Conservation (phyloP, 768 basidiomycete genomes). For the Thelephora ganbajun region DNA sequence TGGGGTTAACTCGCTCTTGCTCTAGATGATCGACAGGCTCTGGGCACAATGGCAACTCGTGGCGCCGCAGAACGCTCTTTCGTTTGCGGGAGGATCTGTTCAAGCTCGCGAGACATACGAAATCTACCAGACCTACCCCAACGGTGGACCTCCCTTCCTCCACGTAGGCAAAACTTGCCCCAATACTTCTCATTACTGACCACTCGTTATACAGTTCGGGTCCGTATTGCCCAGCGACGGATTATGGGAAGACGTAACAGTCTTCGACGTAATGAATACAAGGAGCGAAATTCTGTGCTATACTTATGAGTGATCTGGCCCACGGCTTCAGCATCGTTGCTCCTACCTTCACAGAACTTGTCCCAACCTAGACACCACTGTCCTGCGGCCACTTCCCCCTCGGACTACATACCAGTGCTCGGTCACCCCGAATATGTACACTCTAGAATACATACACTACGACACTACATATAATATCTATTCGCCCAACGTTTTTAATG, state of each 20-base stretch:
- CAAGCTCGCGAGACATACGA: background rate
- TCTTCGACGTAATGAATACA: constrained; percentile 19
- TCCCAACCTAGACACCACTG: no score
- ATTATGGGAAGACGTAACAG: constrained; percentile 11
- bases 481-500: no score
- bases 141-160: constrained; percentile 14
- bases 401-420: no score
- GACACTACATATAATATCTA: no score
- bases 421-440: no score
- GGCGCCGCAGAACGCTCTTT: constrained; percentile 11
- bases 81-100: constrained; percentile 20
- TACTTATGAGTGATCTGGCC: constrained; percentile 15
- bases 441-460: no score
- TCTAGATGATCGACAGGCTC: constrained; percentile 22
- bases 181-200: background rate
- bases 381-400: no score
- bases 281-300: constrained; percentile 21
- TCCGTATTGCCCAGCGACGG: constrained; percentile 16
- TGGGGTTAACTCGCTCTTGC: constrained; percentile 9
- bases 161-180: constrained; percentile 4
- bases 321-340: no score
- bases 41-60: constrained; percentile 23
- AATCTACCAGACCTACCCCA: constrained; percentile 9
- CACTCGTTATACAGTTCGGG: constrained; percentile 10
- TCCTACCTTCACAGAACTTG: no score